Percentiles rank a stretch among this genome's conserved stretches.
These are phyloP conservation scores for Obelidium mucronatum DNA, from an alignment of 192 early-diverging fungal species.

Conservation along the genomic window DNA sequence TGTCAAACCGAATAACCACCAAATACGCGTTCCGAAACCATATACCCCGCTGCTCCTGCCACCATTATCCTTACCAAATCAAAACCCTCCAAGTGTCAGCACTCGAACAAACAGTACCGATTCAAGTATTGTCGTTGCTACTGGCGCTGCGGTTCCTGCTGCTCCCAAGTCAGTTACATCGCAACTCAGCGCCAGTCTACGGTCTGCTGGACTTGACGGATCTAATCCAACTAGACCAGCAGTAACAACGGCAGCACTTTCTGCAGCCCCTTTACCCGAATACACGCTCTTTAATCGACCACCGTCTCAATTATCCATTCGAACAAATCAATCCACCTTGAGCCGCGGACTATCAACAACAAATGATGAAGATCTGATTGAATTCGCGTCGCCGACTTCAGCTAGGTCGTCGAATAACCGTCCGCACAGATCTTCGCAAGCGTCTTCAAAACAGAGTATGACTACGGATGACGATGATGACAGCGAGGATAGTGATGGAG, in stretches of 20 bases:
- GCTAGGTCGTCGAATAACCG: background rate
- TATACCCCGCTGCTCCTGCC: background rate
- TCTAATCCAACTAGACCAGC: background rate
- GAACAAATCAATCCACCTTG: background rate
- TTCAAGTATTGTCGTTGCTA: too few relatives aligned
- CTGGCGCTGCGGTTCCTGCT: background rate
- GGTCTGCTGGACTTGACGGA: background rate
- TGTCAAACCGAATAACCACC: too few relatives aligned
- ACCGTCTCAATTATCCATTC: background rate
- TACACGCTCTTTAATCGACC: background rate
- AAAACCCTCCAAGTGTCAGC: too few relatives aligned
- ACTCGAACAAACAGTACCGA: too few relatives aligned
- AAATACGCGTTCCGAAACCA: background rate
- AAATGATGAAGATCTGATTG: slow-evolving; percentile 14
- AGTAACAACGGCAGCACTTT: too few relatives aligned
- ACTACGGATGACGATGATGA: slow-evolving; percentile 29
- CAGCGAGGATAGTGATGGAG: slow-evolving; percentile 20
- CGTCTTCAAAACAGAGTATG: background rate
- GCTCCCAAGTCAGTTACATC: background rate
- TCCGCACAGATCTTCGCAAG: background rate
- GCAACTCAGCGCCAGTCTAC: background rate
- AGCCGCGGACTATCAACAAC: background rate
- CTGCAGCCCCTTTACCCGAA: background rate
- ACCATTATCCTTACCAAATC: background rate
- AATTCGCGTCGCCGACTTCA: background rate